Base-by-base conservation (phyloP, 2,329 filamentous ascomycete species). In the Colletotrichum sp. region DNA sequence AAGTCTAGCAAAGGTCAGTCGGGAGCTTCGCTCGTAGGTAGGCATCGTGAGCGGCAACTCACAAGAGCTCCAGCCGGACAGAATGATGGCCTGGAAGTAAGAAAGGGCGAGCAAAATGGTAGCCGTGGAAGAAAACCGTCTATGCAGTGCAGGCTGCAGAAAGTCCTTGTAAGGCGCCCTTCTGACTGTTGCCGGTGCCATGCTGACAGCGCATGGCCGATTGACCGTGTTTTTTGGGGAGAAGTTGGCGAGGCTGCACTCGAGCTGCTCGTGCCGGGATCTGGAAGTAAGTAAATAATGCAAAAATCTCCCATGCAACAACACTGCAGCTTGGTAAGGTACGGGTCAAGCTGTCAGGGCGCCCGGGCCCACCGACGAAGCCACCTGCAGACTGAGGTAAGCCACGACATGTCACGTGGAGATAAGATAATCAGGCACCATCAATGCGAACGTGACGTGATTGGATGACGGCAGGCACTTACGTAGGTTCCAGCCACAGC, bases 111-210 rank as follows among this genome's bases (percentile, higher is more conserved):
- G 86, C 16, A 96, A 88, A 77, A 95, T 87, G 16, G 91, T 89
- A 64, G 94, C 94, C 15, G 95, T 95, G 78, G 93, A 93, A 65
- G 94, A 93, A 85, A 98, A 98, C 81, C 96, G 92, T 81, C 94
- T 91, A 85, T 98, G 96, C 78, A 98, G 88, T 68, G 94, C 93
- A 66, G 96, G 96, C 77, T 96, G 98, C 79, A 98, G 87, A 84
- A 98, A 98, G 87, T 98, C 95, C 88, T 95, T 94, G 86, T 98
- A 98, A 65, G 90, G 88, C 81, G 88, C 86, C 82, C 84, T 90
- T 89, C 88, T 92, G 86, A 87, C 89, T 82, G 85, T 87, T 82
- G 85, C 84, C 81, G 83, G 83, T 80, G 89, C 87, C 89, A 91
- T 91, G 66, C 82, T 86, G 80, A 84, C 84, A 83, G 84, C 81